A percentile compares a stretch with the other conserved stretches of the same genome.
Conservation (phyloP, 2,329 filamentous ascomycete genomes). For the Cladosporium colombiae region DNA sequence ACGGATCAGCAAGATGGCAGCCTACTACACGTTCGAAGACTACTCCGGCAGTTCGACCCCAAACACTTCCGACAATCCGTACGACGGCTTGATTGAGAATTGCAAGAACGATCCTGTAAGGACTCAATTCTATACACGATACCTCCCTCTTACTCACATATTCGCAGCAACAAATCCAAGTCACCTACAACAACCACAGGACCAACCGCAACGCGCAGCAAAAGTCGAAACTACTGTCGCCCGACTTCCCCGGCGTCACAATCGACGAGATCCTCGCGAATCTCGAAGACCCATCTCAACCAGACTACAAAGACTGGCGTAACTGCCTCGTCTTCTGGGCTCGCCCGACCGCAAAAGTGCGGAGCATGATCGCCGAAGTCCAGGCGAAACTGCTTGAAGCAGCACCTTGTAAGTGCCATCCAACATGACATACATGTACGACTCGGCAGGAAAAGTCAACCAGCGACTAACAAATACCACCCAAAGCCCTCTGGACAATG, state of each 20-base stretch:
- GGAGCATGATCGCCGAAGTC: conserved; percentile 65
- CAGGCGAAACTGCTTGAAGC: conserved; percentile 65
- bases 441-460: not conserved
- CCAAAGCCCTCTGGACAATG: conserved; percentile 84
- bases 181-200: conserved; percentile 73
- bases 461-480: not conserved
- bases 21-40: conserved; percentile 41
- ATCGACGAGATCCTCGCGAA: conserved; percentile 75
- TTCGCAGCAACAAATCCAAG: conserved; percentile 65
- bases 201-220: conserved; percentile 74
- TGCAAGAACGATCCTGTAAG: conserved; percentile 68
- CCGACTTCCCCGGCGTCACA: conserved; percentile 68
- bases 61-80: conserved; percentile 64
- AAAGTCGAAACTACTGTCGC: conserved; percentile 68
- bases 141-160: conserved; percentile 2
- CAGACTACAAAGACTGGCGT: conserved; percentile 71
- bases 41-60: conserved; percentile 30
- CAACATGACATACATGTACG: not conserved
- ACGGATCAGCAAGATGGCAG: conserved; percentile 29
- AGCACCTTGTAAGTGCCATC: conserved; percentile 64
- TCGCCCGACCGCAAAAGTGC: conserved; percentile 71
- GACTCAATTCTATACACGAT: conserved; percentile 12
- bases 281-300: conserved; percentile 63
- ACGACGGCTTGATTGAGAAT: conserved; percentile 69
- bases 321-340: conserved; percentile 90